phyloP scores from a whole-genome alignment of 257 asterid species.

The Cynanchum wilfordii region DNA sequence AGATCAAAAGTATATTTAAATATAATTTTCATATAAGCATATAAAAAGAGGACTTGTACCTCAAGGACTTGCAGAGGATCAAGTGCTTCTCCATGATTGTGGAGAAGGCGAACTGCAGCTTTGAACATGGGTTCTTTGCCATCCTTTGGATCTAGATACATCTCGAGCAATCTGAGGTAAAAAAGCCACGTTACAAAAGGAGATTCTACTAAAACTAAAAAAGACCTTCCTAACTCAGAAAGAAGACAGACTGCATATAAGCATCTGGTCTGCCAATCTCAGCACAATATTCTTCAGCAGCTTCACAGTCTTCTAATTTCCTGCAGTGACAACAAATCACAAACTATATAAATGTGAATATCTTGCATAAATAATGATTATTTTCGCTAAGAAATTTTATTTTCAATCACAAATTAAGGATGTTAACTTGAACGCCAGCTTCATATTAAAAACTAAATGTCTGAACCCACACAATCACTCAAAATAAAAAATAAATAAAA shows the following conservation, averaged over 20 bases:
- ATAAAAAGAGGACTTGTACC: constrained; percentile 38
- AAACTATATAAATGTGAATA: neutral
- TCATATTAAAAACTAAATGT: neutral
- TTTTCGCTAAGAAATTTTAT: neutral
- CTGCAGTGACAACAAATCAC: constrained; percentile 31
- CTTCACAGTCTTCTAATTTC: constrained; percentile 91
- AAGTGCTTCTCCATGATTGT: constrained; percentile 84
- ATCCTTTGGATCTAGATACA: constrained; percentile 92
- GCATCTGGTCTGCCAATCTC: constrained; percentile 99
- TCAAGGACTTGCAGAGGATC: constrained; percentile 88
- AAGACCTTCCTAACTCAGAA: constrained; percentile 20
- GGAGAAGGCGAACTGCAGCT: constrained; percentile 92
- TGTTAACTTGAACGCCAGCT: neutral
- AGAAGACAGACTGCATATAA: constrained; percentile 69
- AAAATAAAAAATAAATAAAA: too few species aligned
- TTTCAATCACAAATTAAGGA: neutral
- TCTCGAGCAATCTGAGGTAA: constrained; percentile 70
- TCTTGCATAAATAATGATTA: neutral
- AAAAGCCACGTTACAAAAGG: constrained; percentile 16
- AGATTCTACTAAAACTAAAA: constrained; percentile 17
- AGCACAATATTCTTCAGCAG: constrained; percentile 91
- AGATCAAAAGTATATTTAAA: neutral
- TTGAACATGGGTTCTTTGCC: constrained; percentile 87
- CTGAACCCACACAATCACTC: neutral
- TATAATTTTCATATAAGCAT: constrained; percentile 2